Base-by-base conservation (phyloP, 1,139 yeast genomes). In the Lodderomyces theae region DNA sequence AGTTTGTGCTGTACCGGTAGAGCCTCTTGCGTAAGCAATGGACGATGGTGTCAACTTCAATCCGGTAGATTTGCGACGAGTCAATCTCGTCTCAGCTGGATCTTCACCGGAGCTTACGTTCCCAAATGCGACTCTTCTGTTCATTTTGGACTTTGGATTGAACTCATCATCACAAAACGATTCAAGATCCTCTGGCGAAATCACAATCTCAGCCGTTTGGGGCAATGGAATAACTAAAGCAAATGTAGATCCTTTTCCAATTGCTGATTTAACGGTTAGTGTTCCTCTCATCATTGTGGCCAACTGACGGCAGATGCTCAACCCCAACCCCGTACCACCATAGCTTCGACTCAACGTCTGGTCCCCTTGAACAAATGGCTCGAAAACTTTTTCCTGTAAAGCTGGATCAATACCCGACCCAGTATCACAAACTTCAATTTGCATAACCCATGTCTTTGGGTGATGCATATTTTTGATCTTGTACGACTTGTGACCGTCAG, bases 331-430 rank as follows among this genome's bases (percentile, higher is more conserved):
- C 0, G 97, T 89, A 51, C 98, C 98, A 43, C 97, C 96, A 57
- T 86, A 86, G 41, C 90, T 86, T 58, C 96, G 73, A 3, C 95
- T 85, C 29, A 90, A 72, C 0, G 97, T 89, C 61, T 90, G 97
- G 55, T 92, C 97, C 34, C 97, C 97, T 63, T 90, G 98, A 24
- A 88, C 88, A 66, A 92, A 92, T 3, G 97, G 97, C 57, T 92
- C 97, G 63, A 92, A 92, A 1, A 92, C 92, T 49, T 84, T 82
- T 37, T 83, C 84, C 53, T 87, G 94, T 42, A 86, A 66, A 1
- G 81, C 77, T 13, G 84, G 82, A 36, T 85, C 89, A 40, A 92
- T 88, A 46, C 97, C 98, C 0, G 96, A 88, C 4, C 98, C 98
- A 0, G 94, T 85, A 60, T 92, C 98, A 26, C 75, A 74, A 7